Conservation (phyloP, 108 stramenopile species). For the Nitzschia putrida region DNA sequence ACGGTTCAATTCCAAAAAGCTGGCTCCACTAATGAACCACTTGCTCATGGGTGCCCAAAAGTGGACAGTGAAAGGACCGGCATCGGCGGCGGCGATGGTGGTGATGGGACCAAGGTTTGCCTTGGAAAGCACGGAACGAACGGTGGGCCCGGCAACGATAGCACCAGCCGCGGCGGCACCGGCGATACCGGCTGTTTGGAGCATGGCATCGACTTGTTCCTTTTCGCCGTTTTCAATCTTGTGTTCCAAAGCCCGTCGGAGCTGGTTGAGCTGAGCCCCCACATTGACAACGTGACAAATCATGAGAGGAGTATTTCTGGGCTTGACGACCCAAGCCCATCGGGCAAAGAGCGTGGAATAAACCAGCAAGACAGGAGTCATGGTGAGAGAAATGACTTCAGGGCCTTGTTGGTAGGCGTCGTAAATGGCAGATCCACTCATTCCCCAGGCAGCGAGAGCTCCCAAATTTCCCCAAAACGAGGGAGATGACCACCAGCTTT, state of each 20-base stretch:
- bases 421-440: conserved; percentile 85
- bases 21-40: conserved; percentile 83
- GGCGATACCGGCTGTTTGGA: conserved; percentile 62
- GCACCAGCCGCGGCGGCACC: conserved; percentile 60
- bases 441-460: conserved; percentile 88
- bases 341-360: conserved; percentile 82
- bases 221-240: conserved; percentile 66
- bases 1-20: conserved; percentile 79
- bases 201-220: conserved; percentile 64
- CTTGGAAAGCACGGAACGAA: conserved; percentile 47
- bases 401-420: conserved; percentile 78
- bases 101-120: conserved; percentile 67
- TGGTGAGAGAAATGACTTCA: conserved; percentile 81
- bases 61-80: conserved; percentile 45
- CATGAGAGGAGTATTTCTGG: conserved; percentile 70
- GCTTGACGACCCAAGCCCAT: conserved; percentile 81
- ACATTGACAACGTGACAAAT: conserved; percentile 83
- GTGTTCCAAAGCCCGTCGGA: conserved; percentile 75
- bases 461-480: conserved; percentile 81
- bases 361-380: conserved; percentile 86
- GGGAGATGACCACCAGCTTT: conserved; percentile 57
- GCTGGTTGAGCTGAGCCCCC: conserved; percentile 77
- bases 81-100: conserved; percentile 70
- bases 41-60: conserved; percentile 90
- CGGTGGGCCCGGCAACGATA: conserved; percentile 59